These are phyloP conservation scores for Globisporangium splendens DNA, from an alignment of 352 stramenopile genomes.

Conservation along the genomic window DNA sequence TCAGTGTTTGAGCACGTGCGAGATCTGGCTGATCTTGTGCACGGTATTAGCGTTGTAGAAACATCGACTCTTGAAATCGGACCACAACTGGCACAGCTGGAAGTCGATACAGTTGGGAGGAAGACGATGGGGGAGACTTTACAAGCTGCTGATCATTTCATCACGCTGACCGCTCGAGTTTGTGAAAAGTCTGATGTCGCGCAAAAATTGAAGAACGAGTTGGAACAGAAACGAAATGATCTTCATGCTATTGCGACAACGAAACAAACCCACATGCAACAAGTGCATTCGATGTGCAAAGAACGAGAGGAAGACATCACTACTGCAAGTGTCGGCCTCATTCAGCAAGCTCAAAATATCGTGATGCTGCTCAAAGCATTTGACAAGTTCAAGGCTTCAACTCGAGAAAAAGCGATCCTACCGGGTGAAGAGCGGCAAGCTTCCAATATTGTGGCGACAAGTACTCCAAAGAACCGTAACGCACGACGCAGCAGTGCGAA, in stretches of 20 bases:
- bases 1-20: slow-evolving; percentile 36
- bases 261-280: slow-evolving; percentile 13
- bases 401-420: neutral
- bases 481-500: slow-evolving; percentile 8
- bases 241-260: slow-evolving; percentile 12
- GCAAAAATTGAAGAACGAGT: slow-evolving; percentile 9
- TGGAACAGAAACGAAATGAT: slow-evolving; percentile 10
- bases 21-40: slow-evolving; percentile 43
- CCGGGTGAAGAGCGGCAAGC: neutral
- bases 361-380: slow-evolving; percentile 33
- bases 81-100: slow-evolving; percentile 19
- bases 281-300: slow-evolving; percentile 17
- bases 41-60: slow-evolving; percentile 47
- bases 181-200: slow-evolving; percentile 2
- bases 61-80: slow-evolving; percentile 29
- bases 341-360: slow-evolving; percentile 19
- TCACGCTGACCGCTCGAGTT: slow-evolving; percentile 3
- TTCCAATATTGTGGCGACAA: neutral
- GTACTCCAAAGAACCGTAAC: slow-evolving; percentile 1
- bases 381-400: slow-evolving; percentile 36
- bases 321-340: slow-evolving; percentile 8
- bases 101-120: slow-evolving; percentile 40
- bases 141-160: slow-evolving; percentile 13
- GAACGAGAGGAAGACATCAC: slow-evolving; percentile 12
- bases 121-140: slow-evolving; percentile 24